phyloP scores from a whole-genome alignment of 768 basidiomycete genomes.

The Mycena sanguinolenta region DNA sequence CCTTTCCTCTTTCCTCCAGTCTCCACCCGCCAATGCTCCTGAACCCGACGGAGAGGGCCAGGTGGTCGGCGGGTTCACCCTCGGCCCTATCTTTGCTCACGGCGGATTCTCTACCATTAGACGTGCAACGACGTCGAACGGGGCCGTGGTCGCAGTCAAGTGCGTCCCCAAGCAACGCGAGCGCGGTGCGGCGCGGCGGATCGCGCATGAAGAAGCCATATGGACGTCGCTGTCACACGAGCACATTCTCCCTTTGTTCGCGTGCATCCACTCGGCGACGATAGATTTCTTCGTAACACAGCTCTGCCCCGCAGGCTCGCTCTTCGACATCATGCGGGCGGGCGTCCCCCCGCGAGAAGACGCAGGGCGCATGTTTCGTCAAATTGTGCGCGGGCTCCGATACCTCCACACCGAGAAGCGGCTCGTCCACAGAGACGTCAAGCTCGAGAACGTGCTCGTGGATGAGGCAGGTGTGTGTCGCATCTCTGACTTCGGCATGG shows the following conservation, averaged over 20 bases:
- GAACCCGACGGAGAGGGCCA: constrained; percentile 78
- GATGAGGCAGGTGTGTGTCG: constrained; percentile 91
- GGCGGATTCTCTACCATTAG: constrained; percentile 89
- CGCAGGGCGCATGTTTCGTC: constrained; percentile 87
- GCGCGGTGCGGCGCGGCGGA: constrained; percentile 62
- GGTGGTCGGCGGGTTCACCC: constrained; percentile 75
- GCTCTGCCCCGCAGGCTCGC: constrained; percentile 86
- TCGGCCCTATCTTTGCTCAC: constrained; percentile 82
- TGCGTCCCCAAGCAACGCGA: constrained; percentile 76
- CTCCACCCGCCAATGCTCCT: constrained; percentile 45
- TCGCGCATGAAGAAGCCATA: constrained; percentile 77
- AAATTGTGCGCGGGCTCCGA: constrained; percentile 84
- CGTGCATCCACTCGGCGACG: constrained; percentile 66
- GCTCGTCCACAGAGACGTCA: constrained; percentile 94
- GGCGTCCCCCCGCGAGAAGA: constrained; percentile 82
- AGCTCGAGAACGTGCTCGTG: constrained; percentile 96
- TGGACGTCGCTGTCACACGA: constrained; percentile 88
- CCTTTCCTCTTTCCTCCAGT: constrained; percentile 71
- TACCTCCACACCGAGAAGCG: constrained; percentile 85
- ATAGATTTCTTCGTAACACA: constrained; percentile 88
- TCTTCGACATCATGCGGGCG: constrained; percentile 85
- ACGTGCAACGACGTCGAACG: constrained; percentile 74
- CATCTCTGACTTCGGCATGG: constrained; percentile 89
- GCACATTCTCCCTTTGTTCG: constrained; percentile 88
- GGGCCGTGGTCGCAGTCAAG: constrained; percentile 81